Percentiles rank a stretch among this genome's conserved stretches.
Conservation (phyloP, 2,329 filamentous ascomycete species). For the Xylariaceae sp. region DNA sequence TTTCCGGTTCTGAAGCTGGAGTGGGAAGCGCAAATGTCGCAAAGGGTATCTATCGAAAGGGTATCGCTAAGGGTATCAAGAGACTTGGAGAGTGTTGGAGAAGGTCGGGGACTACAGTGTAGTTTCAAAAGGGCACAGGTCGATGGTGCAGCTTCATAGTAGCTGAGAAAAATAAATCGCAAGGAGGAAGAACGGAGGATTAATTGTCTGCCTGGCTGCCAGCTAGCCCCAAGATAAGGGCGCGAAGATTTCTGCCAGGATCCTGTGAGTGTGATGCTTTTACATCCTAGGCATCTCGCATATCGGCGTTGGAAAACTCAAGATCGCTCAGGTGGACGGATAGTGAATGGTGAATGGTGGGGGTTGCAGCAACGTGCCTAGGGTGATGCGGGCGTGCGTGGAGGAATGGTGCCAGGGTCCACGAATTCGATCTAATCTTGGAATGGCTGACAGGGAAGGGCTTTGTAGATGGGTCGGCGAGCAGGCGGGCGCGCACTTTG, state of each 20-base stretch:
- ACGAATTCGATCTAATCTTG: neutral
- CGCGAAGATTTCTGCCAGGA: neutral
- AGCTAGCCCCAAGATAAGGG: neutral
- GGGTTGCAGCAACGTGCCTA: neutral
- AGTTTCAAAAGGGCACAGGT: neutral
- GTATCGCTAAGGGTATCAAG: neutral
- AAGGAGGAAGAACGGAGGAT: neutral
- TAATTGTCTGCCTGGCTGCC: neutral
- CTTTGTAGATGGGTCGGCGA: neutral
- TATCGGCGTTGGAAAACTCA: neutral
- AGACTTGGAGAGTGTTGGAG: neutral
- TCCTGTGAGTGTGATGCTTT: neutral
- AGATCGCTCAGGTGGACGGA: neutral
- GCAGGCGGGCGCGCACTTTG: neutral
- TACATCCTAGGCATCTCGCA: neutral
- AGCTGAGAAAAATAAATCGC: neutral
- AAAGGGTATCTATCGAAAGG: neutral
- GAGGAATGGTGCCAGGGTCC: neutral
- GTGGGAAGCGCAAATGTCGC: neutral
- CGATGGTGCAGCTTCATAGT: constrained; percentile 9
- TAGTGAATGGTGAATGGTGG: neutral
- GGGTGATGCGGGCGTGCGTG: neutral
- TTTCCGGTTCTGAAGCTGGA: neutral
- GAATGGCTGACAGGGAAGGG: neutral
- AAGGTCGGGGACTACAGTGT: neutral